phyloP scores from a whole-genome alignment of 1,139 yeast genomes.

The Meyerozyma guilliermondii region DNA sequence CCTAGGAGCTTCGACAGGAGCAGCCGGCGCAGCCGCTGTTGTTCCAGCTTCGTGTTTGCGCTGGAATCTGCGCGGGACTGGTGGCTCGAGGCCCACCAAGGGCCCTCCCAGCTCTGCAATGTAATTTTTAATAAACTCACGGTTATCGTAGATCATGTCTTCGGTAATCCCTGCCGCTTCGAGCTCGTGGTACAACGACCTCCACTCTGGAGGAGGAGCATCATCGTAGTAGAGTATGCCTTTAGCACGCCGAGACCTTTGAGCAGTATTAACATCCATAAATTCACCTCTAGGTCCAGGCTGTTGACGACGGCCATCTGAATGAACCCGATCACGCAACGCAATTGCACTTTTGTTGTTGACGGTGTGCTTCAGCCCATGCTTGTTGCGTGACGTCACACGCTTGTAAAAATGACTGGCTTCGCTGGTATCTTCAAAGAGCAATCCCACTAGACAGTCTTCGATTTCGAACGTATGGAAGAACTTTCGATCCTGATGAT shows the following conservation, averaged over 20 bases:
- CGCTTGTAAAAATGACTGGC: constrained; percentile 81
- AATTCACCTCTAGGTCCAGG: constrained; percentile 76
- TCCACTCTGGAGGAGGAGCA: constrained; percentile 84
- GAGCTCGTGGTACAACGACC: constrained; percentile 66
- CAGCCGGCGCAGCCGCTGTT: constrained; percentile 2
- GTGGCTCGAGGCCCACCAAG: constrained; percentile 80
- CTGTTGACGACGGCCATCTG: constrained; percentile 22
- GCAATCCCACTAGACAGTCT: constrained; percentile 80
- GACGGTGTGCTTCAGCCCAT: constrained; percentile 81
- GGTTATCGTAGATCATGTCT: constrained; percentile 84
- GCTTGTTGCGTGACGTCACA: constrained; percentile 69
- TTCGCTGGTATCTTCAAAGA: constrained; percentile 85
- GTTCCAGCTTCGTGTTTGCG: constrained; percentile 11
- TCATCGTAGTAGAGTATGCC: constrained; percentile 71
- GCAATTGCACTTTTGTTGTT: constrained; percentile 87
- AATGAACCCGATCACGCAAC: constrained; percentile 45
- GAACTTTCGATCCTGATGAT: constrained; percentile 89
- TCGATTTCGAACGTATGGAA: constrained; percentile 94
- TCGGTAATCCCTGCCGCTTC: constrained; percentile 79
- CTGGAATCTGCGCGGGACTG: constrained; percentile 62
- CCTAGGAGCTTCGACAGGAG: constrained; percentile 9
- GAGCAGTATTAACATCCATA: constrained; percentile 46
- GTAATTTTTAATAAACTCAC: constrained; percentile 76
- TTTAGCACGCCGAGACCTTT: constrained; percentile 49
- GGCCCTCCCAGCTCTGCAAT: constrained; percentile 79